Base-by-base conservation (phyloP, 306 rosid species). In the Senna siamea region DNA sequence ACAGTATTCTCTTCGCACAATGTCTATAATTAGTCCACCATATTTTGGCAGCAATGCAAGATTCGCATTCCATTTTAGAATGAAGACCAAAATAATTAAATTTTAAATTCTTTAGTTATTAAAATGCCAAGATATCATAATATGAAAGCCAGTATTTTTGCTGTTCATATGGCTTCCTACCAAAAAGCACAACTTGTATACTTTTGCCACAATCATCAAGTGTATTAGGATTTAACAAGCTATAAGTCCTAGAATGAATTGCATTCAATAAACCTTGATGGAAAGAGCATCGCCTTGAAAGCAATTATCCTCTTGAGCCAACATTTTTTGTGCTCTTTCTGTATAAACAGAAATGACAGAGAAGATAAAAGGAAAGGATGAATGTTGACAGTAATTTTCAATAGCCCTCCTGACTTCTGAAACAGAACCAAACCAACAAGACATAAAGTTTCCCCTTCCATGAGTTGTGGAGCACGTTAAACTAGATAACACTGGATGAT, bases 1-100 rank as follows among this genome's bases (percentile, higher is more conserved):
- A 84, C 56, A 69, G 87, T 84, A 73, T 28, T 84, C 19, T 66
- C 80, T 79, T 7, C 83, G 73, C 51, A 82, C 86, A 62, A 82
- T 82, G 72, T 82, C 86, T 28, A 82, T 62, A n/a, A 82, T 82
- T 56, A 66, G 55, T 26, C 86, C 86, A 20, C 84, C 77, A 43
- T 60, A 80, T 61, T 75, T 80, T 26, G 84, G 80, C 84, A 75
- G 51, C 68, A 79, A 56, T 10, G 18, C 11, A 28, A 8, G 26
- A 56, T 3, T 3, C 17, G 11, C 3, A 38, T 56, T 13, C 26
- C 38, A 7, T 23, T 23, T 56, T 26, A 23, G 38, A 56, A 56
- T 28, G 18, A 34, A 26, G 11, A 23, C 23, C 7, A 56, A 56
- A n/a, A 14, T 19, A 56, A 56, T 11, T 26, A 23, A 26, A 7